phyloP scores from a whole-genome alignment of 495 filamentous ascomycete species.

The Penicilliopsis zonata region DNA sequence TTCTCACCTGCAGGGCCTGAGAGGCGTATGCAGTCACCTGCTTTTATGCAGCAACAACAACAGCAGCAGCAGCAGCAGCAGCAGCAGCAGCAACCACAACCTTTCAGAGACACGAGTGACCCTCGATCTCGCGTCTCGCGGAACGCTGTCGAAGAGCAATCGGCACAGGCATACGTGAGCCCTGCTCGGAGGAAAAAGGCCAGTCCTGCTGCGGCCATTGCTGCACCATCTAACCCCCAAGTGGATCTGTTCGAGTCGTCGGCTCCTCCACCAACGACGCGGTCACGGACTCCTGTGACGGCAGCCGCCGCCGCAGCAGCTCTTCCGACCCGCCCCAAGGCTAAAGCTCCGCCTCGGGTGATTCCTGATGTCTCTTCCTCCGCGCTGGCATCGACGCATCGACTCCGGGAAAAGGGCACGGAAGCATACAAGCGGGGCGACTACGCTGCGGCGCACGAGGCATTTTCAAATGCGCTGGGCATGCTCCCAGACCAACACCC shows the following conservation, averaged over 20 bases:
- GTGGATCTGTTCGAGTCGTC: slow-evolving; percentile 47
- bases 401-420: slow-evolving; percentile 66
- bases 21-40: slow-evolving; percentile 17
- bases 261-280: slow-evolving; percentile 16
- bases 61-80: slow-evolving; percentile 29
- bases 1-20: slow-evolving; percentile 29
- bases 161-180: slow-evolving; percentile 76
- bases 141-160: slow-evolving; percentile 68
- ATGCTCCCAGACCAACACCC: slow-evolving; percentile 73
- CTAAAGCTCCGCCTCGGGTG: slow-evolving; percentile 42
- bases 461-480: slow-evolving; percentile 65
- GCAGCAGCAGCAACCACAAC: slow-evolving; percentile 28
- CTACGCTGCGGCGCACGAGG: slow-evolving; percentile 70
- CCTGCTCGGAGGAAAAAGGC: slow-evolving; percentile 70
- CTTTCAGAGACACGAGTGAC: slow-evolving; percentile 28
- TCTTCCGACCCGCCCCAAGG: slow-evolving; percentile 12
- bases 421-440: slow-evolving; percentile 90
- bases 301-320: slow-evolving; percentile 17
- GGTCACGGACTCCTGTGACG: slow-evolving; percentile 13
- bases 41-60: slow-evolving; percentile 27
- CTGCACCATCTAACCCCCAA: slow-evolving; percentile 30
- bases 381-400: slow-evolving; percentile 58
- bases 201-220: slow-evolving; percentile 34
- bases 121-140: slow-evolving; percentile 52
- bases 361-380: slow-evolving; percentile 57